A percentile compares a stretch with the other conserved stretches of the same genome.
These are phyloP conservation scores for Colletotrichum graminicola DNA, from an alignment of 2,329 filamentous ascomycete species.

Conservation along the genomic window DNA sequence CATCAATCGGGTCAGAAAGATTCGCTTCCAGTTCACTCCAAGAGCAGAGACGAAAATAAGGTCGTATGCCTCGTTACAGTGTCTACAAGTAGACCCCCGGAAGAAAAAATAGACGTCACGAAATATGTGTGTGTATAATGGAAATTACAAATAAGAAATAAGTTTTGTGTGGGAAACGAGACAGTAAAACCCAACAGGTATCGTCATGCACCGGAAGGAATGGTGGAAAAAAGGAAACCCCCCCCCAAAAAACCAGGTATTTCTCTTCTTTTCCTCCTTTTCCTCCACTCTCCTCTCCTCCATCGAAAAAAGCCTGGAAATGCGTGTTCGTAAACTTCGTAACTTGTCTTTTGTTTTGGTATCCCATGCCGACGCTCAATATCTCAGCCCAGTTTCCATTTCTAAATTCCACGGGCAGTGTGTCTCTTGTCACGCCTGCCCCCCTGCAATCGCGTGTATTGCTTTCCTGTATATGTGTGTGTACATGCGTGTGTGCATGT, in stretches of 20 bases:
- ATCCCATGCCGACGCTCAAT: constrained; percentile 11
- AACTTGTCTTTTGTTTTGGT: constrained; percentile 4
- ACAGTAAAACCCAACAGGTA: constrained; percentile 32
- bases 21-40: background rate
- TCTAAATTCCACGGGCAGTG: background rate
- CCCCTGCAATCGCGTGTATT: background rate
- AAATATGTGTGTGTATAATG: background rate
- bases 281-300: constrained; percentile 13
- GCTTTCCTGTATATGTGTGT: background rate
- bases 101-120: background rate
- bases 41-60: background rate
- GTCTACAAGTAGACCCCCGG: background rate
- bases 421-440: background rate
- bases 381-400: background rate
- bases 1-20: background rate
- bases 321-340: constrained; percentile 23
- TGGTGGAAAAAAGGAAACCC: background rate
- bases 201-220: constrained; percentile 31
- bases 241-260: constrained; percentile 12
- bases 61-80: background rate
- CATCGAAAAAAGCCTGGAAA: background rate
- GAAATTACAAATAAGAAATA: constrained; percentile 2
- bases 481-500: background rate
- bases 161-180: background rate
- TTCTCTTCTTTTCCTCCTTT: constrained; percentile 2